Base-by-base conservation (phyloP, 2,329 filamentous ascomycete species). In the Eutypa lata region DNA sequence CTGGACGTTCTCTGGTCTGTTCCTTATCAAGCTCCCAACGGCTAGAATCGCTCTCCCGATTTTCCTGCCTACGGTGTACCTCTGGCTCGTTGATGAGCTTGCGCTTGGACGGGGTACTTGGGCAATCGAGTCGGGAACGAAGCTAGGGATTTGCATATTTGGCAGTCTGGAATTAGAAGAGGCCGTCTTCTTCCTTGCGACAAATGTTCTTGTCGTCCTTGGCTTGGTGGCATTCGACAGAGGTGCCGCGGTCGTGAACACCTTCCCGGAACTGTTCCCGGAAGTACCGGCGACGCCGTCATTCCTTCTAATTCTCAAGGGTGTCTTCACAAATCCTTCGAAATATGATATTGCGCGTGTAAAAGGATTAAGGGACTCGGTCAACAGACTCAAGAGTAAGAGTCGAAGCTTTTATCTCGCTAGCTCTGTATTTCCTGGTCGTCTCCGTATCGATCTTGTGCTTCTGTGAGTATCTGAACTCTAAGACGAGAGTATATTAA, bases 401-500 rank as follows among this genome's bases (percentile, higher is more conserved):
- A 90, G 87, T 59, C 78, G 87, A 47, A 90, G 86, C 60, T 90
- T 91, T 65, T 89, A 88, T 58, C 73, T 91, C 6, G 88, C 87
- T 0, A 89, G 85, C 57, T 81, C 84, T 0, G 81, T 84, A 0
- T 91, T 91, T 57, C 77, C 82, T 38, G 87, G 87, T 1, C 78
- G 83, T 22, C 71, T 91, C 7, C 79, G 87, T 5, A 83, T 87
- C 28, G 87, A 91, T 58, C 66, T 91, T 13, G 78, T 89, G 24
- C 69, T 88, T 1, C 70, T 91, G 71, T 82, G 65, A 65, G 78
- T 64, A 10, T 13, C 14, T n/a, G 5, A 24, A 26, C 14, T 10
- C 3, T 16, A 26, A 14, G 7, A 5, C 8, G 5, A 10, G 16
- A 24, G 21, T 3, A 4, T 11, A 18, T 31, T 31, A 31, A 6